phyloP scores from a whole-genome alignment of 2,329 filamentous ascomycete genomes.

The Taxawa tesnikishii region DNA sequence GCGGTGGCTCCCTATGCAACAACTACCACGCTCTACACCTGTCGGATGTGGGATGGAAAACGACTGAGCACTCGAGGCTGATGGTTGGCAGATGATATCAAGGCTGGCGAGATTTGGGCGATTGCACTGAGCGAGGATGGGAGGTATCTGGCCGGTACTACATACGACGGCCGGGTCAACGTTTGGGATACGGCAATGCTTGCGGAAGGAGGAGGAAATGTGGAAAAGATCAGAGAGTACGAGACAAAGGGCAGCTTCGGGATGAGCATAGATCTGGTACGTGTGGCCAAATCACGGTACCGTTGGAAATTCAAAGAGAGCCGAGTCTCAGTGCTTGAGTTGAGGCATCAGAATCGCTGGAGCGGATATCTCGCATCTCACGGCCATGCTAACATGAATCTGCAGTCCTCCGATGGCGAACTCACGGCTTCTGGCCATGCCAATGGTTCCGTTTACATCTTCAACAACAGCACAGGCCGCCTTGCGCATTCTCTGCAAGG shows the following conservation, averaged over 20 bases:
- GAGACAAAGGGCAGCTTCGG: slow-evolving; percentile 92
- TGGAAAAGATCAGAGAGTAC: slow-evolving; percentile 61
- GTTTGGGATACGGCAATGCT: slow-evolving; percentile 57
- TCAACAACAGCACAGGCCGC: slow-evolving; percentile 80
- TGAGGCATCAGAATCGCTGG: too few relatives aligned
- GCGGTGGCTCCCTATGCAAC: slow-evolving; percentile 15
- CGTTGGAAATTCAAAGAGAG: neutral
- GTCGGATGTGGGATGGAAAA: too few relatives aligned
- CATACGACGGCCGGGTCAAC: slow-evolving; percentile 75
- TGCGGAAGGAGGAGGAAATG: slow-evolving; percentile 20
- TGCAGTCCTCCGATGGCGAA: slow-evolving; percentile 57
- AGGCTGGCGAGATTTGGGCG: slow-evolving; percentile 71
- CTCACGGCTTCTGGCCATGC: slow-evolving; percentile 89
- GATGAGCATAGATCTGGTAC: slow-evolving; percentile 67
- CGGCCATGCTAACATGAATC: neutral
- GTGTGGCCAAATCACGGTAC: too few relatives aligned
- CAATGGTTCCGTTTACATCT: slow-evolving; percentile 84
- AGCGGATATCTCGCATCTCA: too few relatives aligned
- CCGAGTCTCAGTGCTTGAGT: slow-evolving; percentile 5
- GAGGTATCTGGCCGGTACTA: slow-evolving; percentile 72
- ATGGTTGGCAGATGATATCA: slow-evolving; percentile 34
- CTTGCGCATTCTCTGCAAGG: slow-evolving; percentile 83
- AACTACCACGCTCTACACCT: neutral
- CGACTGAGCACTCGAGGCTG: neutral
- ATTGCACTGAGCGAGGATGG: slow-evolving; percentile 76